These are phyloP conservation scores for Astrothelium macrocarpum DNA, from an alignment of 495 filamentous ascomycete genomes.

Conservation along the genomic window DNA sequence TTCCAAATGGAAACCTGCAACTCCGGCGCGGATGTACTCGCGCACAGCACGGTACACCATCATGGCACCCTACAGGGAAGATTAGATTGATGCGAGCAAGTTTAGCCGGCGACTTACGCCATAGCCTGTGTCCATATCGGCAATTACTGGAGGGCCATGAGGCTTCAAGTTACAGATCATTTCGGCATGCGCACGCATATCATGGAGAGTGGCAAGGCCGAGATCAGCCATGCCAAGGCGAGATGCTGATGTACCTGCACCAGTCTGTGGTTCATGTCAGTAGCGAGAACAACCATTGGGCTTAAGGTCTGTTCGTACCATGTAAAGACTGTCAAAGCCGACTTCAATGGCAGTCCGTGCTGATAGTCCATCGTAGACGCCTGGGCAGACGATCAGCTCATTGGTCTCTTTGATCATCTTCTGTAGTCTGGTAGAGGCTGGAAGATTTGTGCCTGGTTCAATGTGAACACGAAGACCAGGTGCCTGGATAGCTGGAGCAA, in stretches of 20 bases:
- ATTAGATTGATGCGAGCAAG: background rate
- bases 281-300: background rate
- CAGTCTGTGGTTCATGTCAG: conserved; percentile 40
- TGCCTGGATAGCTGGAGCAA: conserved; percentile 2
- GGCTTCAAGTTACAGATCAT: conserved; percentile 58
- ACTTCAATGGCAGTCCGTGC: conserved; percentile 8
- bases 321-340: conserved; percentile 11
- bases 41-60: conserved; percentile 56
- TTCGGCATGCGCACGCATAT: conserved; percentile 55
- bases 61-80: conserved; percentile 27
- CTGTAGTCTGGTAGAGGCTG: conserved; percentile 3
- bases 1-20: conserved; percentile 63
- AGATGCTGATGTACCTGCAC: conserved; percentile 57
- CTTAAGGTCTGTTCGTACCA: conserved; percentile 1
- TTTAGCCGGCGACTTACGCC: conserved; percentile 38
- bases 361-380: conserved; percentile 9
- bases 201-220: conserved; percentile 52
- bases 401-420: conserved; percentile 7
- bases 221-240: conserved; percentile 56
- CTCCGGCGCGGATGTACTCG: conserved; percentile 56
- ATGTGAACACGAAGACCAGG: conserved; percentile 2
- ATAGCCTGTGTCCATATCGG: conserved; percentile 61
- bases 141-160: conserved; percentile 46
- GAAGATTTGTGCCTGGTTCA: background rate
- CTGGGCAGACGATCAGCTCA: conserved; percentile 9